These are phyloP conservation scores for Mycena pura DNA, from an alignment of 768 basidiomycete species.

Conservation along the genomic window DNA sequence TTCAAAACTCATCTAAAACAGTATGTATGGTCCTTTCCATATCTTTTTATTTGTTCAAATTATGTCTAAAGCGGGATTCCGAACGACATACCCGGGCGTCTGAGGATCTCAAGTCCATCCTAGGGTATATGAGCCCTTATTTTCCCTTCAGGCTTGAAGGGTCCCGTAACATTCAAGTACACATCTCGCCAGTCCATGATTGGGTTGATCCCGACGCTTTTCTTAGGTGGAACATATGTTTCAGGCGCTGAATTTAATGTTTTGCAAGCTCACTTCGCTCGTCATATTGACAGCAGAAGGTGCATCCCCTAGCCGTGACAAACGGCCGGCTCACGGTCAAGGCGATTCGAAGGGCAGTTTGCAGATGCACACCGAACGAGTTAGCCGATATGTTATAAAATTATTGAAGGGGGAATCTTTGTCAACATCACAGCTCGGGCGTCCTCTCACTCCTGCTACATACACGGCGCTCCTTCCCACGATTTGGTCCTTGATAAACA, in stretches of 20 bases:
- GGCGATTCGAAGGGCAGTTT: conserved; percentile 27
- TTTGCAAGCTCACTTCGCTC: conserved; percentile 78
- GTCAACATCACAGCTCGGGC: conserved; percentile 51
- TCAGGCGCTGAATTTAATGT: conserved; percentile 76
- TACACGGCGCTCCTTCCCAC: conserved; percentile 78
- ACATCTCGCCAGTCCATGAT: not conserved
- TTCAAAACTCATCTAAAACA: conserved; percentile 49
- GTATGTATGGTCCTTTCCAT: conserved; percentile 30
- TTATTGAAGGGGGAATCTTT: conserved; percentile 60
- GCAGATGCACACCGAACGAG: conserved; percentile 52
- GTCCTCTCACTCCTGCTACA: conserved; percentile 58
- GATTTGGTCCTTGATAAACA: conserved; percentile 76
- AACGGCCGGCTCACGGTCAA: conserved; percentile 30
- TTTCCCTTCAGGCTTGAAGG: conserved; percentile 75
- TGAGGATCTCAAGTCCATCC: conserved; percentile 61
- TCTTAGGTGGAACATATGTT: conserved; percentile 67
- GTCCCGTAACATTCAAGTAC: conserved; percentile 65
- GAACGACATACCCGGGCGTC: conserved; percentile 37
- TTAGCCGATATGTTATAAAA: conserved; percentile 65
- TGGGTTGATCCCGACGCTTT: conserved; percentile 11
- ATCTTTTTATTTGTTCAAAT: not conserved
- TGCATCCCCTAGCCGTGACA: conserved; percentile 27
- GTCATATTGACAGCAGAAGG: conserved; percentile 50
- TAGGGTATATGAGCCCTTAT: conserved; percentile 80
- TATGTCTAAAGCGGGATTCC: conserved; percentile 26